Percentiles rank a stretch among this genome's conserved stretches.
Conservation (phyloP, 352 stramenopile genomes). For the Globisporangium irregulare region DNA sequence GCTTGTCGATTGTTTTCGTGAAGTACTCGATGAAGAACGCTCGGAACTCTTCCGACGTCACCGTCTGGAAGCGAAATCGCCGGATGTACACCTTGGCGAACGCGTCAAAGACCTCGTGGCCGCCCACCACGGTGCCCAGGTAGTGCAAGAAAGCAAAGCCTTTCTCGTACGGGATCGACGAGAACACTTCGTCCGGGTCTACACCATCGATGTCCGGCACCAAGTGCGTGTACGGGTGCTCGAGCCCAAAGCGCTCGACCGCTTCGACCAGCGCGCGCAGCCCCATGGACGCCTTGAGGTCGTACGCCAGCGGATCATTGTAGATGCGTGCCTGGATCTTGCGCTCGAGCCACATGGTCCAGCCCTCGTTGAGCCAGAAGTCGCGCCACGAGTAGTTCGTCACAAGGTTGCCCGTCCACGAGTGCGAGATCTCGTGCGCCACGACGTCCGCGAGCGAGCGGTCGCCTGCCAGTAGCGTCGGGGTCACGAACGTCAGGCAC, state of each 20-base stretch:
- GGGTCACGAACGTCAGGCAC: conserved; percentile 96
- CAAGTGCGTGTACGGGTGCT: conserved; percentile 87
- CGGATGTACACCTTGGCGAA: conserved; percentile 93
- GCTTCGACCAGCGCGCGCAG: conserved; percentile 40
- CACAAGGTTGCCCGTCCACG: conserved; percentile 97
- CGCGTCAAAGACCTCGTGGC: conserved; percentile 51
- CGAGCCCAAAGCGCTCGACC: conserved; percentile 46
- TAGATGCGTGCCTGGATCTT: conserved; percentile 91
- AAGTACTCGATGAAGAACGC: conserved; percentile 82
- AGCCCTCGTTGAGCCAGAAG: conserved; percentile 99
- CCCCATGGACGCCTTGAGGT: conserved; percentile 56
- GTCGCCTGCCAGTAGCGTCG: conserved; percentile 94
- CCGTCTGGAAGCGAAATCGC: conserved; percentile 83
- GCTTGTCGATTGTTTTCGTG: conserved; percentile 27
- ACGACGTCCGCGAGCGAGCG: conserved; percentile 95
- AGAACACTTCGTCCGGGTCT: conserved; percentile 97
- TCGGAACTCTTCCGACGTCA: conserved; percentile 83
- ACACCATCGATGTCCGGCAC: conserved; percentile 81
- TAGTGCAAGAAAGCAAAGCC: conserved; percentile 78
- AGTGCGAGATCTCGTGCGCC: conserved; percentile 96
- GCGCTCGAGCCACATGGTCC: conserved; percentile 96
- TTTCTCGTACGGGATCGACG: conserved; percentile 96
- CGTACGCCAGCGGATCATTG: conserved; percentile 38
- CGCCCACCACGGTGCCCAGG: conserved; percentile 58
- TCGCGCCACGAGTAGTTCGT: conserved; percentile 95